Evolutionary conservation across 495 filamentous ascomycete genomes (phyloP), one percentile per base, ranked within the genome.

Genomic region (Beverwykella pulmonaria): DNA sequence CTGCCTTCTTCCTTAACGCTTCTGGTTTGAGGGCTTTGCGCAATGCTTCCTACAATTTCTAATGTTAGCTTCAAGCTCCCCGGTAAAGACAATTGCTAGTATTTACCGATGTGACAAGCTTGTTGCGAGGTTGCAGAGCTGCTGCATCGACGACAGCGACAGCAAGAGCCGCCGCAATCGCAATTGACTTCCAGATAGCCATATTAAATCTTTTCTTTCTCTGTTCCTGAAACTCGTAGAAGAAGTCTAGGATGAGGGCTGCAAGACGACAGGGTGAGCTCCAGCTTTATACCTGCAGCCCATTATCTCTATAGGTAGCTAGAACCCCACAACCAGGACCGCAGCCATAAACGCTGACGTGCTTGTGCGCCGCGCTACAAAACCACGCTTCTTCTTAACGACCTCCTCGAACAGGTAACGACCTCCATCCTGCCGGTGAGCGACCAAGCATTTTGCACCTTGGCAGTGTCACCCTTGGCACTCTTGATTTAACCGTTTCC

Each of bases 1-100:
- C 70, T 3, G 79, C 61, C 0, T 79, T 75, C 1, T 71, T 68
- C 2, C 78, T 59, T 1, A 83, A 75, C 26, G 77, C 74, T 1
- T 75, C 30, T n/a, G 75, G 46, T 15, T 55, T 61, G 47, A 79
- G 70, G 15, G 81, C 65, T 44, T 76, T 71, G 59, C 80, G 77
- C 8, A 84, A 68, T 64, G 77, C 76, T 34, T 80, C 71, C 67
- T 65, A 63, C 39, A n/a, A 44, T n/a, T 34, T 4, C 8, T 44
- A 10, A 3, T 44, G 17, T 44, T 44, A 44, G 39, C 17, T n/a
- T n/a, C 29, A 17, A 22, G 7, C 8, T 29, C 39, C 44, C 17
- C 23, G 1, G 27, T n/a, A 14, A 29, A 32, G 12, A 26, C 1
- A 29, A 25, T 8, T 36, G 14, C 3, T 55, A 36, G 15, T 22